Base-by-base conservation (phyloP, 345 rosid species). In the Lepidium sativum region DNA sequence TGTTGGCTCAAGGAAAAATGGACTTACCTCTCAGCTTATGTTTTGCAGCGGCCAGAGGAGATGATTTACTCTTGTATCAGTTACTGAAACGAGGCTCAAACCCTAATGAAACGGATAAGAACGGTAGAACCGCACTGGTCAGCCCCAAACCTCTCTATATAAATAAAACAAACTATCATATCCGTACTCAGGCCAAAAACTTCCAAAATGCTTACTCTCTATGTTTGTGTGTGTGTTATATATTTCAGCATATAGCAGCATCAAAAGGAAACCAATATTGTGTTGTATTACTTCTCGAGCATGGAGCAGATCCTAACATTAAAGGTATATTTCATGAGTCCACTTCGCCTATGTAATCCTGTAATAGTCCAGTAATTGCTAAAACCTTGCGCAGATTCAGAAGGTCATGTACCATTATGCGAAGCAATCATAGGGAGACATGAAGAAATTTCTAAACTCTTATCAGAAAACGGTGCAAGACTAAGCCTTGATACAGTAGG, bases 391-490 rank as follows among this genome's bases (percentile, higher is more conserved):
- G 31, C 83, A 92, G 98, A 92, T 71, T 70, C 80, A 2, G 92
- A 89, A 79, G 92, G 96, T 20, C 86, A 49, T 53, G 83, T 92
- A 25, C 85, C 98, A 5, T 61, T 92, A 41, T 92, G 95, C 96
- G 96, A 89, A 61, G 92, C 98, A 45, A 70, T 92, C 39, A 20
- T 45, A 38, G 95, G 87, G 48, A 73, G 77, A 54, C 92, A 89
- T 54, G 70, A 83, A 66, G 48, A 74, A 4, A 80, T 80, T 50
- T 57, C 77, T 31, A 77, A 82, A 64, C 79, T 83, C 56, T 82
- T 92, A 0, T 47, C 62, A 35, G 86, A 89, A 32, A 92, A 86
- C 33, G 91, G 92, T 0, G 95, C 95, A 27, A 70, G 15, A 4
- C 17, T 92, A 44, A 68, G 78, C 43, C 41, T 74, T 0, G 92